Percentiles rank a stretch among this genome's conserved stretches.
Conservation (phyloP, 2,329 filamentous ascomycete species). For the Aspergillus ochraceus region DNA sequence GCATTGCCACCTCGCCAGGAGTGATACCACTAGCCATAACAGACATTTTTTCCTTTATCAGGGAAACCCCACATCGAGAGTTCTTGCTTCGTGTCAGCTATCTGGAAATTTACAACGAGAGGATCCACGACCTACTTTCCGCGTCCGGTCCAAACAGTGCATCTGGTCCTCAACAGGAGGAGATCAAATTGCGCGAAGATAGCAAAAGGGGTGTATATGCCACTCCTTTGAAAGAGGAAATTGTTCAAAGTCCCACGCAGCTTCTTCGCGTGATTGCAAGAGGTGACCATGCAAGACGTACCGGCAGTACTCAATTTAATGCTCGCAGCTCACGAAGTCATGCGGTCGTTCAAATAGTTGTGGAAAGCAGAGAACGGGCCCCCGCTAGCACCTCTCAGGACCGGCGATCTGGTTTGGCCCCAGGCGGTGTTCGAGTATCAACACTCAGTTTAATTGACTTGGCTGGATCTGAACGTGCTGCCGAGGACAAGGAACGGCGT, state of each 20-base stretch:
- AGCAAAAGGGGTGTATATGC: constrained; percentile 96
- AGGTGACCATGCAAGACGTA: constrained; percentile 85
- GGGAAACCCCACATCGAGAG: constrained; percentile 91
- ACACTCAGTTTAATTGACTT: constrained; percentile 94
- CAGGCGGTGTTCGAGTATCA: constrained; percentile 91
- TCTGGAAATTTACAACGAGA: constrained; percentile 98
- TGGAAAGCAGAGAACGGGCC: constrained; percentile 88
- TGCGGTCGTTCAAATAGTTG: constrained; percentile 96
- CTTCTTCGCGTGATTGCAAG: constrained; percentile 90
- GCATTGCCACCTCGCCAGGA: constrained; percentile 89
- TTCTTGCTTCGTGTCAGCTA: constrained; percentile 96
- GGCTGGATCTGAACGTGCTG: constrained; percentile 92
- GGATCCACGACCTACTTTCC: constrained; percentile 88
- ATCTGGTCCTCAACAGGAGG: constrained; percentile 68
- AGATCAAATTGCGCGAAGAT: constrained; percentile 96
- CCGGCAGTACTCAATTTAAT: constrained; percentile 96
- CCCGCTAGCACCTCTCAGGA: constrained; percentile 56
- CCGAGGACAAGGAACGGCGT: constrained; percentile 89
- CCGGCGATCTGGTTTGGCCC: constrained; percentile 69
- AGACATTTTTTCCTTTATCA: constrained; percentile 98
- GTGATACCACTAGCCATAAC: constrained; percentile 97
- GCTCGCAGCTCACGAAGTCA: constrained; percentile 95
- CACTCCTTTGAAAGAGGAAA: constrained; percentile 93
- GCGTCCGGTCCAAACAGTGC: constrained; percentile 62
- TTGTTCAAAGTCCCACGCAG: constrained; percentile 96